phyloP scores from a whole-genome alignment of 2,329 filamentous ascomycete genomes.

The Stachybotrys chartarum region DNA sequence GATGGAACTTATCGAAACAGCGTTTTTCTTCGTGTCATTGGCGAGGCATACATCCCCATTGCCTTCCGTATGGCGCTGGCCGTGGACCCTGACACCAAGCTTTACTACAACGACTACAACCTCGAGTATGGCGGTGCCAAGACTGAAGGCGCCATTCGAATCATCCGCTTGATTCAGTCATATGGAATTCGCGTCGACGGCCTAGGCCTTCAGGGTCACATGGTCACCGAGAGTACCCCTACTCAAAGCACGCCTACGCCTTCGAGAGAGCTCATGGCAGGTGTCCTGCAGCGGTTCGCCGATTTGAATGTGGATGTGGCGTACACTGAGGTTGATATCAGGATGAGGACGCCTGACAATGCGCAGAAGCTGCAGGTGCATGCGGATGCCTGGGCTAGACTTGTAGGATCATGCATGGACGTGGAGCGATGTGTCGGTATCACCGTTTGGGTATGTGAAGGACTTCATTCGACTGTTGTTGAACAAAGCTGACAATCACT shows the following conservation, averaged over 20 bases:
- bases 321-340: conserved; percentile 46
- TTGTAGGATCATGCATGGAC: conserved; percentile 16
- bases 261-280: conserved; percentile 17
- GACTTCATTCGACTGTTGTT: no score
- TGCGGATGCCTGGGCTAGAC: conserved; percentile 28
- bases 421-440: conserved; percentile 18
- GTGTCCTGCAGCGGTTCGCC: conserved; percentile 32
- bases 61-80: conserved; percentile 42
- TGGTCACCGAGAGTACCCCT: conserved; percentile 29
- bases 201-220: conserved; percentile 43
- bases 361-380: conserved; percentile 30
- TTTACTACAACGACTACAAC: conserved; percentile 49
- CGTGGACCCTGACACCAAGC: conserved; percentile 36
- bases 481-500: conserved; percentile 2
- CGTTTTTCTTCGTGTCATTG: conserved; percentile 40
- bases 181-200: conserved; percentile 40
- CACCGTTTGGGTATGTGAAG: conserved; percentile 17
- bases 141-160: conserved; percentile 19
- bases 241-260: conserved; percentile 26
- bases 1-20: conserved; percentile 36
- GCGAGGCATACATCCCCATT: conserved; percentile 41
- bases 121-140: conserved; percentile 34
- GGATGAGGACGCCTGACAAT: conserved; percentile 31
- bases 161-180: conserved; percentile 22
- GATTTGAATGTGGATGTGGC: conserved; percentile 39